phyloP scores from a whole-genome alignment of 345 rosid species.

The Eucalyptus sp. region DNA sequence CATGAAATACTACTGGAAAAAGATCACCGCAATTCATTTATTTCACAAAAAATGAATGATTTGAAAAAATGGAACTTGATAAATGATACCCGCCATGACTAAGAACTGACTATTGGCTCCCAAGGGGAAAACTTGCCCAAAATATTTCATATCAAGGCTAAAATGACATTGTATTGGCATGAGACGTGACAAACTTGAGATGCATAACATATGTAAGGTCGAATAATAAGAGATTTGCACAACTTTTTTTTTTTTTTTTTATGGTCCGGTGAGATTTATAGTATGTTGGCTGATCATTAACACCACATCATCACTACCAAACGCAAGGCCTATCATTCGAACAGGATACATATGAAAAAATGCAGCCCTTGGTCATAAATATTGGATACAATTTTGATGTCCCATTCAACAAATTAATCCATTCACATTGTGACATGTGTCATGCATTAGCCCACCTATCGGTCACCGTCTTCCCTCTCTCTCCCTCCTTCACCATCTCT shows the following conservation, averaged over 20 bases:
- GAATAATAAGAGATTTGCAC: no score
- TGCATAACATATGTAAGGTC: not conserved
- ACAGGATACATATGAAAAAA: no score
- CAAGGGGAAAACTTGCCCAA: not conserved
- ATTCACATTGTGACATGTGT: not conserved
- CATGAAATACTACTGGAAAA: not conserved
- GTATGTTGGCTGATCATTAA: not conserved
- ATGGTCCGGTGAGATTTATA: accelerated
- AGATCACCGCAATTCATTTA: accelerated
- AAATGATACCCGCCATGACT: no score
- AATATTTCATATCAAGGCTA: no score
- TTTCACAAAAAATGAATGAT: no score
- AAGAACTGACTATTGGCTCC: not conserved
- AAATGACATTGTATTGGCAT: not conserved
- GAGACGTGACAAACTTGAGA: no score
- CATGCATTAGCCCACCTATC: not conserved
- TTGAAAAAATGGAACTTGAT: no score
- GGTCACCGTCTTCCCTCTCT: no score
- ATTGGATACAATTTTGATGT: not conserved
- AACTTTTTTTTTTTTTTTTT: no score
- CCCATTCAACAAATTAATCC: accelerated
- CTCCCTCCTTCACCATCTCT: not conserved
- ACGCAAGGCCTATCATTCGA: no score
- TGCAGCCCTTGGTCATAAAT: not conserved
- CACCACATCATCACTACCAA: not conserved